Base-by-base conservation (phyloP, 192 early-diverging fungal species). In the Dissophora ornata region DNA sequence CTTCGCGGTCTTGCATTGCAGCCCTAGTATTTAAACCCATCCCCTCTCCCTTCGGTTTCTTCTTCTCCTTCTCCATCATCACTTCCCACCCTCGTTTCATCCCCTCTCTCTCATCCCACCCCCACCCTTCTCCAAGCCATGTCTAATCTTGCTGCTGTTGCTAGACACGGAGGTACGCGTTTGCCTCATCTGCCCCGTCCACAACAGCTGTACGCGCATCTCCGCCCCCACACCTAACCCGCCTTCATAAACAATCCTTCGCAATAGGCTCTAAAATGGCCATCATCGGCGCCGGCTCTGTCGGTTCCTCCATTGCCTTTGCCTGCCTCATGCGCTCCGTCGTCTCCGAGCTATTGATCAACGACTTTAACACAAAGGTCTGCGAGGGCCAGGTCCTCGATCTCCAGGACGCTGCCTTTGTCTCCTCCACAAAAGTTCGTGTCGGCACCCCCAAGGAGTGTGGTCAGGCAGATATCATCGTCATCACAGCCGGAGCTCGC, bases 401-500 rank as follows among this genome's bases (percentile, higher is more conserved):
- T 85, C 84, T 95, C 21, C 85, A 87, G 56, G 94, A 95, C 62
- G 90, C 91, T 4, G 85, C 91, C 46, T 92, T 91, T 71, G 80
- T 93, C 69, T 80, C 85, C 54, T 85, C 84, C 28, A 90, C 90
- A 22, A 71, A 73, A 21, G 82, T 93, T 57, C 85, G 86, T 49
- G 78, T 77, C 45, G 93, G 78, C 8, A 81, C 87, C 29, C 81
- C 77, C 49, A 69, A 89, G 69, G 92, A 94, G 38, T 91, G 91
- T 1, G 92, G 94, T 18, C 91, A 94, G 67, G 87, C 87, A 13
- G 93, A 94, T 60, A 90, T 95, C 40, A 90, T 95, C 55, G 86
- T 95, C 49, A 81, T 94, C 55, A 94, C 92, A 29, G 94, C 94
- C 4, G 94, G 94, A 19, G 93, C 93, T 24, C 91, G 91, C 46